A percentile compares a stretch with the other conserved stretches of the same genome.
These are phyloP conservation scores for Zasmidium citrigriseum DNA, from an alignment of 2,329 filamentous ascomycete species.

Conservation along the genomic window DNA sequence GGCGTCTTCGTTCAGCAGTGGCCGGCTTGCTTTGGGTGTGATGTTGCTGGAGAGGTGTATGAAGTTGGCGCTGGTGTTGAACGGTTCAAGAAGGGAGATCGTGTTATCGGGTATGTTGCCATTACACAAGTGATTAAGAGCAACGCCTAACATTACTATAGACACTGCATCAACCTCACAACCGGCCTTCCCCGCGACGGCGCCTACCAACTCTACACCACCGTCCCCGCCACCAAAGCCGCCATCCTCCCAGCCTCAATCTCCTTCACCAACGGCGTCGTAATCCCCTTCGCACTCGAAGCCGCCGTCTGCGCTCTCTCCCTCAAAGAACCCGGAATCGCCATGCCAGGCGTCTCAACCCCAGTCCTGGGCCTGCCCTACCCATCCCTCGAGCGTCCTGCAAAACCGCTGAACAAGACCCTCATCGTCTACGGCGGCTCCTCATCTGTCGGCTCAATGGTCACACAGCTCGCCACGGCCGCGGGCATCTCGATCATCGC, in stretches of 20 bases:
- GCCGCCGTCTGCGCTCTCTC: background rate
- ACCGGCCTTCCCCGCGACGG: conserved; percentile 19
- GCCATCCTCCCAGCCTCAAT: conserved; percentile 39
- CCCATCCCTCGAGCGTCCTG: conserved; percentile 14
- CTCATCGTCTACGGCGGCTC: conserved; percentile 25
- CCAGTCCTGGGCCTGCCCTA: conserved; percentile 39
- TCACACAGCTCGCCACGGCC: conserved; percentile 31
- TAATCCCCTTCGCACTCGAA: conserved; percentile 27
- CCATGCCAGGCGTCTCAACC: background rate
- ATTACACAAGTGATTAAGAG: background rate
- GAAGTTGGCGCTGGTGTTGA: conserved; percentile 29
- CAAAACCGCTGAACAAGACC: conserved; percentile 17
- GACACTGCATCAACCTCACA: conserved; percentile 13
- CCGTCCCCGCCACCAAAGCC: conserved; percentile 30
- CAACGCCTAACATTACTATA: background rate
- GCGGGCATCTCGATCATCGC: conserved; percentile 30
- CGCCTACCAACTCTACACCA: conserved; percentile 33
- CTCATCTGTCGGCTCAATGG: conserved; percentile 28
- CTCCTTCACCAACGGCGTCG: conserved; percentile 37
- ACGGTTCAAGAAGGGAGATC: conserved; percentile 27
- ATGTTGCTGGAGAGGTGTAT: conserved; percentile 32
- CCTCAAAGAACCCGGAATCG: background rate
- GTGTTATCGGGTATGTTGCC: conserved; percentile 22
- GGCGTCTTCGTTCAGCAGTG: conserved; percentile 25
- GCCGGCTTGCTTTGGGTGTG: conserved; percentile 31